Conservation (phyloP, 1,139 yeast species). For the Yamadazyma spencermartinsiae region DNA sequence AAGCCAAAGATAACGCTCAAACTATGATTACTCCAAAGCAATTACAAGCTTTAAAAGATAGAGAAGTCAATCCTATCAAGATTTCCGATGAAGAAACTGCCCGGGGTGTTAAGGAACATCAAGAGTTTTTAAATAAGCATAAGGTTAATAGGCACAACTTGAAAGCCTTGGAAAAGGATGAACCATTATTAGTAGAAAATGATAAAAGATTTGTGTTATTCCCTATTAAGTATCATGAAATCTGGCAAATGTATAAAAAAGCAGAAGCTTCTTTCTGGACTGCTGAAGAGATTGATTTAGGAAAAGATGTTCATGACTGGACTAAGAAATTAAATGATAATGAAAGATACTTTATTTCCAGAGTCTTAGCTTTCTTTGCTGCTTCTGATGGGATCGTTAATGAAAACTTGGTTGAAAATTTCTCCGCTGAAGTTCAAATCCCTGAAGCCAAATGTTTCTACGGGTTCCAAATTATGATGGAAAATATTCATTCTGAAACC, state of each 20-base stretch:
- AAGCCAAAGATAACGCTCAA: conserved; percentile 39
- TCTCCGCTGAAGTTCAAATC: conserved; percentile 93
- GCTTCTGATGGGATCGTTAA: conserved; percentile 98
- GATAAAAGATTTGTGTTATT: conserved; percentile 87
- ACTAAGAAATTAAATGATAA: conserved; percentile 78
- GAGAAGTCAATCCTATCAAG: conserved; percentile 14
- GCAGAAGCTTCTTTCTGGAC: conserved; percentile 99
- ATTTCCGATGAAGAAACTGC: conserved; percentile 22
- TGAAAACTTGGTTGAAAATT: conserved; percentile 94
- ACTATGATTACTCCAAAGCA: conserved; percentile 26
- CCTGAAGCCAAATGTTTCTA: conserved; percentile 99
- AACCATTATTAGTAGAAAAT: conserved; percentile 87
- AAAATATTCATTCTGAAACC: conserved; percentile 96
- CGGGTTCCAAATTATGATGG: conserved; percentile 99
- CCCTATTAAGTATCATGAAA: conserved; percentile 97
- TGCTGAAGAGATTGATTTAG: conserved; percentile 96
- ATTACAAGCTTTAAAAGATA: conserved; percentile 13
- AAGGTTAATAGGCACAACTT: conserved; percentile 68
- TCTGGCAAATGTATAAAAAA: conserved; percentile 98
- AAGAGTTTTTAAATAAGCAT: conserved; percentile 57
- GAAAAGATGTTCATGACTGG: conserved; percentile 92
- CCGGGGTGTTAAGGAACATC: conserved; percentile 31
- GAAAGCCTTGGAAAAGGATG: conserved; percentile 79
- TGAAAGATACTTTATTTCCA: conserved; percentile 86
- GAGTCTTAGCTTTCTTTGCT: conserved; percentile 96